Base-by-base conservation (phyloP, 495 filamentous ascomycete genomes). In the Trichocladium uniseriatum region DNA sequence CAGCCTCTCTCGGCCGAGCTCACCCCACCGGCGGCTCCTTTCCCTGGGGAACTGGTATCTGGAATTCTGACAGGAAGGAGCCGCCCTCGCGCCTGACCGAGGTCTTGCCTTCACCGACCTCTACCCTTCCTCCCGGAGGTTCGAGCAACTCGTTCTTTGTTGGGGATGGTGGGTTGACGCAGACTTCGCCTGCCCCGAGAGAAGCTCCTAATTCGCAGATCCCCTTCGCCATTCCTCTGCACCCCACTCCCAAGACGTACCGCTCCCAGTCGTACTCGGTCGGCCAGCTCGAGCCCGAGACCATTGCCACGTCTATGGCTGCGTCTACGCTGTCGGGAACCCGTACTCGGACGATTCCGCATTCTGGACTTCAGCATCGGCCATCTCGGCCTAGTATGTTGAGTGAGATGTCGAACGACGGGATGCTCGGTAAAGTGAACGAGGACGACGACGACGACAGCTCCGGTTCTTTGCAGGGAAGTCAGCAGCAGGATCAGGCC, bases 211-310 rank as follows among this genome's bases (percentile, higher is more conserved):
- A 71, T 36, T 73, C 79, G 7, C 84, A 87, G 48, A 87, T 95
- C 49, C 89, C 89, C 13, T 94, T 96, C 51, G 78, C 86, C 6
- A 95, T 95, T 50, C 90, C 90, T 3, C 71, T 96, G 13, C 87
- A 95, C 52, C 90, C 90, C 4, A 92, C 89, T 0, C 86, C 84
- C 9, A 92, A 95, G 60, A 91, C 86, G 2, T 94, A 94, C 59
- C 84, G 92, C 27, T 98, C 92, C 13, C 87, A 94, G 68, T 98
- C 92, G 5, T 97, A 96, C 63, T 96, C 91, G 2, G 90, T 95
- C 22, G 92, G 92, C 20, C 92, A 98, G 62, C 66, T 87, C 52
- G 89, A 95, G 20, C 76, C 82, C 6, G 88, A 94, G 67, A 49
- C 77, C 14, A 69, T 69, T 45, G 68, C 75, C 52, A 54, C 72